These are phyloP conservation scores for Kondoa subrosea DNA, from an alignment of 768 basidiomycete species.

Conservation along the genomic window DNA sequence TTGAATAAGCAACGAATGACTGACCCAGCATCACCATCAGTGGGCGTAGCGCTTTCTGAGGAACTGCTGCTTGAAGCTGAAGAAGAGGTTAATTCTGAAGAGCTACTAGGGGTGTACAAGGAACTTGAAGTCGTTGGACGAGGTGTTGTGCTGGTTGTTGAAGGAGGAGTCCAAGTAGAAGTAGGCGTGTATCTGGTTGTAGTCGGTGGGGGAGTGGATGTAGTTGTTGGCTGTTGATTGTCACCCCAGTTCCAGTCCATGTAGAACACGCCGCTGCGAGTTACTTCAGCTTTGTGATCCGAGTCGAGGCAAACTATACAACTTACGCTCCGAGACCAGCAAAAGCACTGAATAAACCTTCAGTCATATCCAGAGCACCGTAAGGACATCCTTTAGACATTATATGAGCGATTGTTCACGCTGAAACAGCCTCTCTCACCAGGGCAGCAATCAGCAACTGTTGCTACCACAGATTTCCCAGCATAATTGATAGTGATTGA, in stretches of 20 bases:
- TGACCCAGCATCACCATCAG: too few species aligned
- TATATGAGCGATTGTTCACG: too few species aligned
- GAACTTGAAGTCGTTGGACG: not conserved
- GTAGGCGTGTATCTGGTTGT: too few species aligned
- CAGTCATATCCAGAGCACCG: conserved; percentile 3
- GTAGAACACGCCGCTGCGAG: not conserved
- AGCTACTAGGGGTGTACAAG: not conserved
- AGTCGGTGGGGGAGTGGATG: not conserved
- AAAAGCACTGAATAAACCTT: not conserved
- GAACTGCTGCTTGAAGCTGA: too few species aligned
- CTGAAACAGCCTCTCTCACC: too few species aligned
- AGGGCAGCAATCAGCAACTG: not conserved
- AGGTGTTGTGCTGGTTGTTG: not conserved
- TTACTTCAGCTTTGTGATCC: not conserved
- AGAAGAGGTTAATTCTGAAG: too few species aligned
- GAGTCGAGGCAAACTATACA: not conserved
- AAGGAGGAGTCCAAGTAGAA: too few species aligned
- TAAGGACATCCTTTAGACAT: conserved; percentile 2
- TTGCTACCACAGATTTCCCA: not conserved
- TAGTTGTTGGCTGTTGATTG: not conserved
- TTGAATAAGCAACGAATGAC: too few species aligned
- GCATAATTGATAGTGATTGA: not conserved
- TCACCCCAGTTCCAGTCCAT: not conserved
- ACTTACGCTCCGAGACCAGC: not conserved
- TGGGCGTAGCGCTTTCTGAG: too few species aligned